Conservation (phyloP, 1,139 yeast species). For the Candida sp. region DNA sequence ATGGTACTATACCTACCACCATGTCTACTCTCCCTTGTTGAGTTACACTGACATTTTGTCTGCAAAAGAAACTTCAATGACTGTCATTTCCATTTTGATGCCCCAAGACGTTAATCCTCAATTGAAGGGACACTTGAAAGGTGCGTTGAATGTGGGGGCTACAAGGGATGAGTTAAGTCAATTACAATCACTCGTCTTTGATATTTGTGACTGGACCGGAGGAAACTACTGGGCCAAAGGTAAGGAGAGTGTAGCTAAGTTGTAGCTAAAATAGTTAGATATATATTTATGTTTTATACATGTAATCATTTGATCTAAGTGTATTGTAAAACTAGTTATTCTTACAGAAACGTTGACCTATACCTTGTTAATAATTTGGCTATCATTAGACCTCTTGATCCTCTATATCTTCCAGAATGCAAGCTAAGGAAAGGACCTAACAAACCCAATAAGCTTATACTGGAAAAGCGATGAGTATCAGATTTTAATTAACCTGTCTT, state of each 20-base stretch:
- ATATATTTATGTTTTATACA: too few relatives aligned
- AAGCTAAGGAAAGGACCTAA: too few relatives aligned
- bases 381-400: too few relatives aligned
- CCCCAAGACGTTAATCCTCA: conserved; percentile 98
- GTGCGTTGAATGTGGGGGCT: conserved; percentile 81
- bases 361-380: too few relatives aligned
- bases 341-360: too few relatives aligned
- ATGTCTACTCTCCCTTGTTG: conserved; percentile 75
- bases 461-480: too few relatives aligned
- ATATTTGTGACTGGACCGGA: conserved; percentile 75
- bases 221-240: conserved; percentile 49
- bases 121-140: conserved; percentile 83
- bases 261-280: too few relatives aligned
- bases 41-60: conserved; percentile 62
- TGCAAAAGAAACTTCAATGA: conserved; percentile 72
- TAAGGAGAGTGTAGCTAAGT: conserved; percentile 58
- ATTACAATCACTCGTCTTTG: conserved; percentile 59
- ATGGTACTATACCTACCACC: conserved; percentile 68
- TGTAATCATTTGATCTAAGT: too few relatives aligned
- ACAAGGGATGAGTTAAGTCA: conserved; percentile 59
- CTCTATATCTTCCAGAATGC: too few relatives aligned
- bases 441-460: too few relatives aligned
- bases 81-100: conserved; percentile 74
- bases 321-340: too few relatives aligned
- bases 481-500: too few relatives aligned